Conservation (phyloP, 306 rosid genomes). For the Oxytropis ochrocephala region DNA sequence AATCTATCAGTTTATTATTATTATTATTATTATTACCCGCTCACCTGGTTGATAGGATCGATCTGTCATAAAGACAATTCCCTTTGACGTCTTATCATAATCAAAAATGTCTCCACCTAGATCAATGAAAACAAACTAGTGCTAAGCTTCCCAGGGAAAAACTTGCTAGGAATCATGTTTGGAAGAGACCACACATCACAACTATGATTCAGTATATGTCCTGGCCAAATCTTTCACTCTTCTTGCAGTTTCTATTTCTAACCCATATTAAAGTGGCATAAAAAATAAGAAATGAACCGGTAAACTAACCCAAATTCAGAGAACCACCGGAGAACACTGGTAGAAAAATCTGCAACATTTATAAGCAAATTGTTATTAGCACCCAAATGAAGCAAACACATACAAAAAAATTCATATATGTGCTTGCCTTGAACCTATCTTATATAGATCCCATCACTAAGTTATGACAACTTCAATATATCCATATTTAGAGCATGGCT, state of each 20-base stretch:
- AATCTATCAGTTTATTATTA: too few relatives aligned
- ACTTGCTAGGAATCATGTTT: too few relatives aligned
- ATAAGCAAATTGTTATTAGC: conserved; percentile 10
- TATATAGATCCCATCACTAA: not conserved
- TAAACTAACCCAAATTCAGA: conserved; percentile 74
- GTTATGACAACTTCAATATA: conserved; percentile 4
- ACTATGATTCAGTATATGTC: too few relatives aligned
- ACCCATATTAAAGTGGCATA: not conserved
- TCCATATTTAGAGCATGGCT: conserved; percentile 4
- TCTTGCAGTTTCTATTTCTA: not conserved
- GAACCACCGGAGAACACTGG: conserved; percentile 92
- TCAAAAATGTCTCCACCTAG: too few relatives aligned
- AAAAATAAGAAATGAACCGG: not conserved
- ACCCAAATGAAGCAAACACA: conserved; percentile 10
- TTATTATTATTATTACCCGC: too few relatives aligned
- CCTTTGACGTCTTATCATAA: too few relatives aligned
- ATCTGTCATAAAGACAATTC: too few relatives aligned
- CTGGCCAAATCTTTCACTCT: not conserved
- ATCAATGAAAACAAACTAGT: too few relatives aligned
- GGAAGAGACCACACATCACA: too few relatives aligned
- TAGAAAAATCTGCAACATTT: conserved; percentile 69
- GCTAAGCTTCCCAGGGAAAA: too few relatives aligned
- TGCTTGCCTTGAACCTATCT: not conserved
- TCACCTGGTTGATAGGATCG: too few relatives aligned
- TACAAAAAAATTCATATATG: not conserved